Conservation (phyloP, 164 flowering plant species). For the Berberis vulgaris region DNA sequence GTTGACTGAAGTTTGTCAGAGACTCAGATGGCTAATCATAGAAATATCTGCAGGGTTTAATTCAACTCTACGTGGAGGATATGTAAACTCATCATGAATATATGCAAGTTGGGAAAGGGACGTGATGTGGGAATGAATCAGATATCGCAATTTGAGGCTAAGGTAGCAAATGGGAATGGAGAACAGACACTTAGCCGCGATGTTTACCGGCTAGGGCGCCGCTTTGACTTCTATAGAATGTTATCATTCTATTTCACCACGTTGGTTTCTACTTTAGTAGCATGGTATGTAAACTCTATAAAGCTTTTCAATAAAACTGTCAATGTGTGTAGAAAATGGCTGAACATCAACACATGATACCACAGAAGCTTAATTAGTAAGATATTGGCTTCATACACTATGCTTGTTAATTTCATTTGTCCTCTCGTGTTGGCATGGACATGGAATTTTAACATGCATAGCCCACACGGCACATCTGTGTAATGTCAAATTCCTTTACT, state of each 20-base stretch:
- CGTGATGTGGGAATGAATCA: constrained; percentile 99
- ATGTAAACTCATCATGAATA: constrained; percentile 89
- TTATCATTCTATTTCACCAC: constrained; percentile 89
- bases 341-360: too few relatives aligned
- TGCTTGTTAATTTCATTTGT: too few relatives aligned
- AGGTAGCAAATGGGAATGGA: constrained; percentile 98
- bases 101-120: constrained; percentile 97
- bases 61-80: constrained; percentile 87
- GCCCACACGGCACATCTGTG: too few relatives aligned
- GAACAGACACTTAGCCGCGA: constrained; percentile 98
- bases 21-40: background rate
- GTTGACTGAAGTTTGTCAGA: background rate
- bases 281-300: constrained; percentile 50
- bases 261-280: constrained; percentile 97
- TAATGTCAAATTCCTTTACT: too few relatives aligned
- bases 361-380: too few relatives aligned
- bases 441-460: too few relatives aligned
- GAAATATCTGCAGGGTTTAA: constrained; percentile 54
- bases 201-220: constrained; percentile 91
- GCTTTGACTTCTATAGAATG: constrained; percentile 96
- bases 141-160: constrained; percentile 90
- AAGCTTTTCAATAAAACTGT: too few relatives aligned
- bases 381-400: too few relatives aligned
- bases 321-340: too few relatives aligned
- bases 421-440: too few relatives aligned